Percentiles rank a stretch among this genome's conserved stretches.
These are phyloP conservation scores for Coniferiporia weirii DNA, from an alignment of 1,284 basidiomycete genomes.

Conservation along the genomic window DNA sequence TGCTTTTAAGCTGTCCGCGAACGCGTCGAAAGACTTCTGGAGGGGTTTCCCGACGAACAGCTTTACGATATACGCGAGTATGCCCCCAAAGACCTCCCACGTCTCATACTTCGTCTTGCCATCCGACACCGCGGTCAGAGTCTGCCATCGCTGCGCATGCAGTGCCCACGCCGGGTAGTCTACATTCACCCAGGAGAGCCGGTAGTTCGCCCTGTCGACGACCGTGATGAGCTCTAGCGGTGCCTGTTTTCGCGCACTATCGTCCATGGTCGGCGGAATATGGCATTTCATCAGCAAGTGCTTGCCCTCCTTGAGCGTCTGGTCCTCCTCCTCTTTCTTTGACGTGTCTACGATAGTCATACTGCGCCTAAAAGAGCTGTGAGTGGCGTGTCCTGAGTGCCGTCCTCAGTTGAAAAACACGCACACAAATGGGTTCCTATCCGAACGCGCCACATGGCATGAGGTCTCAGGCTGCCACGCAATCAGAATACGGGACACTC, in stretches of 20 bases:
- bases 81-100: conserved; percentile 54
- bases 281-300: conserved; percentile 47
- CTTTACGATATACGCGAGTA: conserved; percentile 50
- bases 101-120: conserved; percentile 62
- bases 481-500: background rate
- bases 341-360: conserved; percentile 45
- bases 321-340: conserved; percentile 39
- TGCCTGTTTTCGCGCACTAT: conserved; percentile 32
- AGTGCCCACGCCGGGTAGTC: conserved; percentile 46
- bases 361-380: conserved; percentile 38
- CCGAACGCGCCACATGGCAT: background rate
- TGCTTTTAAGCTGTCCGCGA: conserved; percentile 9
- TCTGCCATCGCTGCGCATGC: conserved; percentile 58
- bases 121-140: conserved; percentile 38
- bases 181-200: conserved; percentile 50
- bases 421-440: conserved; percentile 68
- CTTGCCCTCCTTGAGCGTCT: conserved; percentile 43
- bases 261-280: conserved; percentile 50
- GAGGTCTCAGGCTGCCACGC: background rate
- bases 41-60: conserved; percentile 4
- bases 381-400: background rate
- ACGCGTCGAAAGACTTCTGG: conserved; percentile 3
- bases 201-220: conserved; percentile 47
- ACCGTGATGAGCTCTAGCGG: conserved; percentile 39
- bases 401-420: conserved; percentile 19